Conservation (phyloP, 495 filamentous ascomycete genomes). For the Xylaria castorea region DNA sequence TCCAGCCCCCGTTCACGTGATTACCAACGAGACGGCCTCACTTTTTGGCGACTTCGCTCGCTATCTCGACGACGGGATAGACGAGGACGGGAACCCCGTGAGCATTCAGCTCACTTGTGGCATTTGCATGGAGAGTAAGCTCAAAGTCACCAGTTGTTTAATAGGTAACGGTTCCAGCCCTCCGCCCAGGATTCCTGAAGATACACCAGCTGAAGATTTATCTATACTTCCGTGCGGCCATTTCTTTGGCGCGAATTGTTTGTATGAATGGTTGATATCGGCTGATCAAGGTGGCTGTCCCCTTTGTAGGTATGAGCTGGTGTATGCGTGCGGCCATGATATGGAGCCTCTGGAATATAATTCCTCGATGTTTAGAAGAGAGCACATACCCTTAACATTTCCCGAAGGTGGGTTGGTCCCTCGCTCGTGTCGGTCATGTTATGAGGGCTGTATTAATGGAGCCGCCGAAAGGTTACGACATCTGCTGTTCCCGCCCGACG, state of each 20-base stretch:
- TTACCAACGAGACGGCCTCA: constrained; percentile 63
- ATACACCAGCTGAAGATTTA: constrained; percentile 5
- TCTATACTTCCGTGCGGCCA: constrained; percentile 35
- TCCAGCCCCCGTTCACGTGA: constrained; percentile 62
- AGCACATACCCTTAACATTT: neutral
- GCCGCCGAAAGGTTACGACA: neutral
- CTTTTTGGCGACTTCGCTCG: constrained; percentile 79
- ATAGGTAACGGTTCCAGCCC: constrained; percentile 30
- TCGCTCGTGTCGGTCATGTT: neutral
- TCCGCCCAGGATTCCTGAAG: no score
- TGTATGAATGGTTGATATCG: neutral
- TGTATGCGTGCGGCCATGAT: neutral
- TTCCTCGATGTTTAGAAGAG: neutral
- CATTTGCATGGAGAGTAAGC: constrained; percentile 29
- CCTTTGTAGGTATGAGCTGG: constrained; percentile 14
- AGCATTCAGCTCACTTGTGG: constrained; percentile 35
- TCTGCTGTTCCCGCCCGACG: neutral
- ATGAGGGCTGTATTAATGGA: neutral
- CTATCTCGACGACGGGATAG: constrained; percentile 79
- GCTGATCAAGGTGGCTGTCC: neutral
- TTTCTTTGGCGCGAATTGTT: constrained; percentile 26
- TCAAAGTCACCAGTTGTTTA: constrained; percentile 36
- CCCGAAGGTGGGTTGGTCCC: neutral
- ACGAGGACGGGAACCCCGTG: constrained; percentile 64
- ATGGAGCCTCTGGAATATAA: neutral